Percentiles rank a stretch among this genome's conserved stretches.
Evolutionary conservation across 2,329 filamentous ascomycete genomes (phyloP).

Genomic region (Monilinia vaccinii-corymbosi): DNA sequence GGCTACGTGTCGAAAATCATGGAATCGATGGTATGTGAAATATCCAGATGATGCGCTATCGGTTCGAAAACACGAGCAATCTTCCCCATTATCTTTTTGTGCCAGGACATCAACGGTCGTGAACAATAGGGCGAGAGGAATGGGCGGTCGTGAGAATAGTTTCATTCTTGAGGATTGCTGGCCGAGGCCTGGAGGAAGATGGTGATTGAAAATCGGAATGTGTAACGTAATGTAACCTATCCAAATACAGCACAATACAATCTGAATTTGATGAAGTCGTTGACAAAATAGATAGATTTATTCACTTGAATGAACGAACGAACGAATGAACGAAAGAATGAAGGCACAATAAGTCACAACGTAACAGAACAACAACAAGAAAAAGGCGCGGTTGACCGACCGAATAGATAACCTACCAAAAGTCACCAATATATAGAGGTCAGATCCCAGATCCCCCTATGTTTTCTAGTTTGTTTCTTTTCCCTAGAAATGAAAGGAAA

Average conservation of each 20-base stretch:
- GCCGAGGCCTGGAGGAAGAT: not conserved
- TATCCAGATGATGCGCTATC: slow-evolving; percentile 23
- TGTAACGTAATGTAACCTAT: not conserved
- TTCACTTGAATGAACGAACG: not conserved
- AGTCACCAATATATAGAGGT: not conserved
- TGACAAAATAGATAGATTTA: not conserved
- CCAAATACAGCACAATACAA: no score
- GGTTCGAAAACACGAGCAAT: slow-evolving; percentile 25
- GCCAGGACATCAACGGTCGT: slow-evolving; percentile 10
- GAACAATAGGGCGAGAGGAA: not conserved
- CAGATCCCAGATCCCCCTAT: no score
- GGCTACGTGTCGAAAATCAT: slow-evolving; percentile 23
- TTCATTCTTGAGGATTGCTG: not conserved
- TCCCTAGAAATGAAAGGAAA: no score
- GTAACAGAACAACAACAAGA: not conserved
- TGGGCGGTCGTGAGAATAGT: not conserved
- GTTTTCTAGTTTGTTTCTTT: not conserved
- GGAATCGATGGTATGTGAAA: slow-evolving; percentile 25
- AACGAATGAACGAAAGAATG: not conserved
- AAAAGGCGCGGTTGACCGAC: not conserved
- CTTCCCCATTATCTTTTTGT: slow-evolving; percentile 23
- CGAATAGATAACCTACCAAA: not conserved
- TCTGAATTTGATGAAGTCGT: not conserved
- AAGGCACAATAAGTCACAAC: not conserved
- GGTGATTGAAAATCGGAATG: not conserved